Evolutionary conservation across 2,329 filamentous ascomycete genomes (phyloP).

Genomic region (Trichophyton mentagrophytes): DNA sequence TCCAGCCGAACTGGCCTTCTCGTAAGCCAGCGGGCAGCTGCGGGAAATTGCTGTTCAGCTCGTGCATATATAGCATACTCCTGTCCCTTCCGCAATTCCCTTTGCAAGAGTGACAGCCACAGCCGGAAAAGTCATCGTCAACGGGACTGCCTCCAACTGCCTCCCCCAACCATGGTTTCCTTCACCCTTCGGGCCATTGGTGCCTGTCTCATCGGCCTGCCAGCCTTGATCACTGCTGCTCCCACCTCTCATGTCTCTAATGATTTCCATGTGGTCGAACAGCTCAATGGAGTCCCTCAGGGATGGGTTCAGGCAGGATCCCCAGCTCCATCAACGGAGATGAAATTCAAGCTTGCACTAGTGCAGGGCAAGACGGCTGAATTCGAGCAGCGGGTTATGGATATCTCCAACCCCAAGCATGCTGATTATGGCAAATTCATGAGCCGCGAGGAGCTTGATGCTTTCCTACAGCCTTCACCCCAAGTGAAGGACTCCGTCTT

Average conservation of each 20-base stretch:
- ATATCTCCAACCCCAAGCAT: conserved; percentile 49
- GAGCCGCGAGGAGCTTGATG: conserved; percentile 46
- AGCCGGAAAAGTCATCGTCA: background rate
- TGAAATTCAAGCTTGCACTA: conserved; percentile 40
- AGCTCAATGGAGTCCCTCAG: conserved; percentile 19
- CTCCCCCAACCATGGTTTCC: conserved; percentile 5
- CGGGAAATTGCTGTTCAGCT: background rate
- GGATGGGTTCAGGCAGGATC: conserved; percentile 22
- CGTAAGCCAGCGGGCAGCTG: background rate
- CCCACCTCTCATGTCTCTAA: conserved; percentile 4
- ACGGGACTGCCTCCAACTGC: background rate
- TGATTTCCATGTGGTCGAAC: conserved; percentile 14
- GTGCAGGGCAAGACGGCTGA: conserved; percentile 37
- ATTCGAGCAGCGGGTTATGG: conserved; percentile 47
- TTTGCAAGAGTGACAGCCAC: background rate
- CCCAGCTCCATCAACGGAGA: conserved; percentile 25
- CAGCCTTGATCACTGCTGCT: conserved; percentile 7
- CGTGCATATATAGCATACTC: background rate
- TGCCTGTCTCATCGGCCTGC: conserved; percentile 8
- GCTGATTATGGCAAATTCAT: conserved; percentile 49
- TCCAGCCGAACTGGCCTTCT: background rate
- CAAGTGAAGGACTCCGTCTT: conserved; percentile 39
- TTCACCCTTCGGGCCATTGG: conserved; percentile 9
- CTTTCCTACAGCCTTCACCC: conserved; percentile 40
- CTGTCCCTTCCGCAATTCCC: background rate